Base-by-base conservation (phyloP, 23 red algal species). In the Gracilaria domingensis region DNA sequence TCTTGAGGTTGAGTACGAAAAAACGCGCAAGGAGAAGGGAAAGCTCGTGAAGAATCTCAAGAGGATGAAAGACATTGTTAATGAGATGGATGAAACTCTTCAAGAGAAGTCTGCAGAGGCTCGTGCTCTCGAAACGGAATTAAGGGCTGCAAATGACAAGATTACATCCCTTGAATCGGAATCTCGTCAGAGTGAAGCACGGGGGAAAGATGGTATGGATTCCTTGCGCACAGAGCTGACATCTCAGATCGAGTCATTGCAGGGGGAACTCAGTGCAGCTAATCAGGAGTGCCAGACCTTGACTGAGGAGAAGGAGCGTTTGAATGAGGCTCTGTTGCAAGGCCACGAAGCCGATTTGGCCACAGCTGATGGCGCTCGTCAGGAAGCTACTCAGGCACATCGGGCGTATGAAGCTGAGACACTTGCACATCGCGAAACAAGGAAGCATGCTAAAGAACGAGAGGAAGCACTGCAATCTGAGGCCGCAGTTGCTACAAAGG, bases 11-110 rank as follows among this genome's bases (percentile, higher is more conserved):
- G 85, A 95, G 32, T 84, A 81, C 66, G 80, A 91, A 5, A 88
- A 86, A 42, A 79, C 30, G 12, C 47, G 80, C 7, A 59, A 81
- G 25, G 92, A 94, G 51, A 62, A 73, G 25, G 51, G 54, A 48
- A 93, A 85, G 89, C 80, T 93, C 17, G 78, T 85, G 13, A 81
- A 93, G 70, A 93, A 93, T 84, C 80, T 93, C 29, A 93, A 93
- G 47, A 65, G 80, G 42, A 78, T 85, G 80, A 93, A 93, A 42
- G 76, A 83, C n/a, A 77, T 86, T 54, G 80, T 84, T 28, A 49
- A 44, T 23, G 90, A 84, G 28, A 72, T 85, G 90, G 84, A 88
- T 79, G 92, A 95, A 34, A 70, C 83, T 44, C 83, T 95, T 40
- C 72, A 75, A 42, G 80, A 85, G 36, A 85, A 93, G 30, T 85